Evolutionary conservation across 805 yeast species (phyloP), one percentile per base, ranked within the genome.

Genomic region (Cyberlindnera meyerae): DNA sequence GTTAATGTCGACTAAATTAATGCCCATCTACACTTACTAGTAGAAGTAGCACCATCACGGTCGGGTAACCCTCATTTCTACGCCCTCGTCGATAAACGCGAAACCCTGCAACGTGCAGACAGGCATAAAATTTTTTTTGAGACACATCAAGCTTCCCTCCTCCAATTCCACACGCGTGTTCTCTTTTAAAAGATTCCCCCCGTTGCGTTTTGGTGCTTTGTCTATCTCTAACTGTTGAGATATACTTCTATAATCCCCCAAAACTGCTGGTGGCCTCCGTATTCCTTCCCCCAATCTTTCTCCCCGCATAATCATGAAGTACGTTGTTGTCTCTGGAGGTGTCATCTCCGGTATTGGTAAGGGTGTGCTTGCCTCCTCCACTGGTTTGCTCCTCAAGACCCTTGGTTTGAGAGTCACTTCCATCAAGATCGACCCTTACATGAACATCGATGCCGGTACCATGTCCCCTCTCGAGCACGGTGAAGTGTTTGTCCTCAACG

Each of bases 381-480:
- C 97, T 24, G 99, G 99, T 43, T 78, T 93, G 66, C 64, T 93
- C 47, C 75, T 93, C 65, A 93, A 93, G 64, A 89, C 98, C 27
- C 68, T 86, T 41, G 99, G 99, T 43, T 73, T 84, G 55, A 81
- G 95, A 59, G 97, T 90, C 45, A 90, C 98, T 4, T 88, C 97
- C 12, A 90, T 93, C 69, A 93, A 93, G 65, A 93, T 93, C 56
- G 99, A 93, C 68, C 99, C 99, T 27, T 93, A 93, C 66, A 85
- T 93, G 95, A 93, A 93, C 68, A 87, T 93, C 51, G 99, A 93
- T 68, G 99, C 99, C 27, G 99, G 99, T 54, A 93, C 99, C 30
- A 93, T 93, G 99, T 86, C 96, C 28, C 99, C 99, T 16, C 71
- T 93, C 58, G 99, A 93, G 65, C 99, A 93, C 60, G 98, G 99